phyloP scores from a whole-genome alignment of 2,329 filamentous ascomycete genomes.

The Myriosclerotinia duriaeana region DNA sequence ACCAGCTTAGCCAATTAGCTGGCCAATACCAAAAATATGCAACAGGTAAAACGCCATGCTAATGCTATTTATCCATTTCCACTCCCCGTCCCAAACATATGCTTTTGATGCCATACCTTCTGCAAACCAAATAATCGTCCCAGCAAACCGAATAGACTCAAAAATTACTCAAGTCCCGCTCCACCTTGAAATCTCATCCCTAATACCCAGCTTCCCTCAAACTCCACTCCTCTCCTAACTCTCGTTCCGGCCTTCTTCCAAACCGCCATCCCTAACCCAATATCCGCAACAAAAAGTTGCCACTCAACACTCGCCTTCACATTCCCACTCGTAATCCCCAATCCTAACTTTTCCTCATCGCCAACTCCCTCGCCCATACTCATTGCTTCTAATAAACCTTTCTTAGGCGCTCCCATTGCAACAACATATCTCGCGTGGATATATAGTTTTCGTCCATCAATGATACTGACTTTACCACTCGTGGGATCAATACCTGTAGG shows the following conservation, averaged over 20 bases:
- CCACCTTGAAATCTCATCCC: slow-evolving; percentile 52
- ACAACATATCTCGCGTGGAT: slow-evolving; percentile 81
- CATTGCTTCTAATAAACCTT: slow-evolving; percentile 76
- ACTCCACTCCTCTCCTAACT: slow-evolving; percentile 80
- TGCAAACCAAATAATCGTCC: not conserved
- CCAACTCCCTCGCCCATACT: slow-evolving; percentile 34
- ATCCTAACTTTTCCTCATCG: slow-evolving; percentile 36
- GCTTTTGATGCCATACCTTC: slow-evolving; percentile 7
- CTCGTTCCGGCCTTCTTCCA: slow-evolving; percentile 84
- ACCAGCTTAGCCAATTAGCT: slow-evolving; percentile 1
- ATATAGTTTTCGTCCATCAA: slow-evolving; percentile 76
- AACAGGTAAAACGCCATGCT: slow-evolving; percentile 10
- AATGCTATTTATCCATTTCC: slow-evolving; percentile 8
- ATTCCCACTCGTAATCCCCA: slow-evolving; percentile 20
- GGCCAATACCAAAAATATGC: slow-evolving; percentile 9
- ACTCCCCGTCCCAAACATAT: slow-evolving; percentile 1
- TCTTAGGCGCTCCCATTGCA: slow-evolving; percentile 82
- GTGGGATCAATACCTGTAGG: slow-evolving; percentile 85
- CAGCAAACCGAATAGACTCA: not conserved
- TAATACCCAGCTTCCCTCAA: slow-evolving; percentile 83
- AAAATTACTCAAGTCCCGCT: slow-evolving; percentile 16
- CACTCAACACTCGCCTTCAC: slow-evolving; percentile 49
- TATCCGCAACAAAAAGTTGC: slow-evolving; percentile 81
- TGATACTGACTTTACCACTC: slow-evolving; percentile 63
- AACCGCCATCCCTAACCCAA: slow-evolving; percentile 77